A percentile compares a stretch with the other conserved stretches of the same genome.
phyloP scores from a whole-genome alignment of 2,329 filamentous ascomycete species.

The Colletotrichum sp. region DNA sequence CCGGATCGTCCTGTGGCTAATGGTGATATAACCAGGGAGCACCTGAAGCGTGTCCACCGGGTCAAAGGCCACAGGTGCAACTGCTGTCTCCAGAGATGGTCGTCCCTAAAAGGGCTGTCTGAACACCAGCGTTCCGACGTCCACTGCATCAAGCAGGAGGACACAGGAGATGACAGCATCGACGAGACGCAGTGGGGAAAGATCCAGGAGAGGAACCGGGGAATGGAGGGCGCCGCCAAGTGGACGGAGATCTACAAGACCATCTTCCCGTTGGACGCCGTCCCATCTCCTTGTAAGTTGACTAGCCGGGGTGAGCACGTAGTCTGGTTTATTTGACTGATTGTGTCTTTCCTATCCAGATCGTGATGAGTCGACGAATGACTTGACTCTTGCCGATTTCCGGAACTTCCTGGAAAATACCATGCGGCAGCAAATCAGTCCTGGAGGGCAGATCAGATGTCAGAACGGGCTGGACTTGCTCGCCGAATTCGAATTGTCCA shows the following conservation, averaged over 20 bases:
- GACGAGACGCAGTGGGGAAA: neutral
- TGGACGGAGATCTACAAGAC: neutral
- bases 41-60: neutral
- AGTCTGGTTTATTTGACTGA: neutral
- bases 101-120: neutral
- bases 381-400: neutral
- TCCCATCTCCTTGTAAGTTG: neutral
- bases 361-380: neutral
- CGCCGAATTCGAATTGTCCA: neutral
- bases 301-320: accelerated
- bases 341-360: neutral
- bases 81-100: neutral
- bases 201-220: neutral
- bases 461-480: neutral
- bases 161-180: neutral
- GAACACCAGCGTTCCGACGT: neutral
- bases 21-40: neutral
- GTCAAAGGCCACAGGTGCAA: neutral
- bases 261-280: neutral
- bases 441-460: neutral
- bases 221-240: neutral
- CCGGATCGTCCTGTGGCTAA: neutral
- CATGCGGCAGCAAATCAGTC: too few species aligned
- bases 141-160: neutral
- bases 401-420: neutral